phyloP scores from a whole-genome alignment of 148 eudicot genomes.

The Heliamphora exappendiculata region DNA sequence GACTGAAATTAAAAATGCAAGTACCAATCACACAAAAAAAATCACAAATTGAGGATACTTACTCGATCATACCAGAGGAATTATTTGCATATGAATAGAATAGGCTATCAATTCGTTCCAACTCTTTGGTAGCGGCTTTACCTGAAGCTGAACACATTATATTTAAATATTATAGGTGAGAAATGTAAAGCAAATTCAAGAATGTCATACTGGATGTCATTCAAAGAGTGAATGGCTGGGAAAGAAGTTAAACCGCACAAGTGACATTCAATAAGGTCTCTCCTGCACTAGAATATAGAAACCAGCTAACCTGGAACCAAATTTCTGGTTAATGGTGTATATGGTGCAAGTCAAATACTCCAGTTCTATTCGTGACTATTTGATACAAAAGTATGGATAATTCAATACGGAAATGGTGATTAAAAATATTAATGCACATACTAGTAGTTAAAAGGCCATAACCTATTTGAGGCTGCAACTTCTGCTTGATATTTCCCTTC shows the following conservation, averaged over 20 bases:
- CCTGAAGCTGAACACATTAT: slow-evolving; percentile 46
- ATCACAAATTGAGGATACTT: slow-evolving; percentile 26
- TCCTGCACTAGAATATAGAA: neutral
- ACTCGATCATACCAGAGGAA: slow-evolving; percentile 69
- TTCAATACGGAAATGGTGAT: neutral
- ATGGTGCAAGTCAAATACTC: neutral
- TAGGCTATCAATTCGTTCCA: slow-evolving; percentile 74
- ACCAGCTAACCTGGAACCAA: neutral
- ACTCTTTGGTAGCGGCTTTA: slow-evolving; percentile 71
- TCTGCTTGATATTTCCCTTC: too few relatives aligned
- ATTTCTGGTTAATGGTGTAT: neutral
- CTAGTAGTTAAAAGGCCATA: too few relatives aligned
- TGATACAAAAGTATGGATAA: neutral
- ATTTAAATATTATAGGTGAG: neutral
- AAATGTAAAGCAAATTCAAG: slow-evolving; percentile 6
- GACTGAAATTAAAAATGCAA: neutral
- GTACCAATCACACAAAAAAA: neutral
- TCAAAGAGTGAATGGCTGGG: neutral
- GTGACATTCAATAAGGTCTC: neutral
- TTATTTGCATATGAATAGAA: slow-evolving; percentile 64
- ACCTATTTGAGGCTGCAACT: too few relatives aligned
- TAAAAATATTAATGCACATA: too few relatives aligned
- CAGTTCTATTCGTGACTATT: neutral
- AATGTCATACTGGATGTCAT: neutral
- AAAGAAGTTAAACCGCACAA: neutral